Percentiles rank a stretch among this genome's conserved stretches.
phyloP scores from a whole-genome alignment of 2,329 filamentous ascomycete species.

The Arthrobotrys musiformis region DNA sequence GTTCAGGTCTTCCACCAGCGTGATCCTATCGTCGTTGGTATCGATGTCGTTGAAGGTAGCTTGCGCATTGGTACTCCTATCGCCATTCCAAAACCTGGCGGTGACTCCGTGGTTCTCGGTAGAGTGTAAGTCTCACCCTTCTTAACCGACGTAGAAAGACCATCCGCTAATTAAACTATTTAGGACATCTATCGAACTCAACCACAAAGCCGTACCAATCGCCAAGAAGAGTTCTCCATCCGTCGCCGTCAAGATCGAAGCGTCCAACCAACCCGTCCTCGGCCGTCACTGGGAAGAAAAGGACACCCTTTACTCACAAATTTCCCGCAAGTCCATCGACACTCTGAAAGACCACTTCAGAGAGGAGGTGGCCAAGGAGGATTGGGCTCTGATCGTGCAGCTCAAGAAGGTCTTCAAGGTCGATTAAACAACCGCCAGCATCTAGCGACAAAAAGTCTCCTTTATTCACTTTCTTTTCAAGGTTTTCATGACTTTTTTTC shows the following conservation, averaged over 20 bases:
- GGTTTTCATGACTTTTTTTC: neutral
- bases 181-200: conserved; percentile 94
- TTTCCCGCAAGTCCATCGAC: conserved; percentile 89
- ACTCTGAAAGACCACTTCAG: conserved; percentile 96
- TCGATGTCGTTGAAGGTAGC: conserved; percentile 92
- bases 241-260: conserved; percentile 97
- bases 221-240: conserved; percentile 98
- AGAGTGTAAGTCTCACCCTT: conserved; percentile 78
- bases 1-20: conserved; percentile 99
- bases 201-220: conserved; percentile 91
- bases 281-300: conserved; percentile 94
- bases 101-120: conserved; percentile 85
- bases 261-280: conserved; percentile 89
- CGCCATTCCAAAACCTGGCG: conserved; percentile 83
- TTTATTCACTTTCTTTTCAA: neutral
- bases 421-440: conserved; percentile 64
- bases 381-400: conserved; percentile 95
- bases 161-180: conserved; percentile 58
- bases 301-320: conserved; percentile 85
- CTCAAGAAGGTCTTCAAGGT: conserved; percentile 95
- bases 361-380: conserved; percentile 85
- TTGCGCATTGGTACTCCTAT: conserved; percentile 89
- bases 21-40: conserved; percentile 90
- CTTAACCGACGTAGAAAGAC: conserved; percentile 1
- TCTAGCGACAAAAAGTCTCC: neutral